phyloP scores from a whole-genome alignment of 257 asterid species.

The Fraxinus cuspidata region DNA sequence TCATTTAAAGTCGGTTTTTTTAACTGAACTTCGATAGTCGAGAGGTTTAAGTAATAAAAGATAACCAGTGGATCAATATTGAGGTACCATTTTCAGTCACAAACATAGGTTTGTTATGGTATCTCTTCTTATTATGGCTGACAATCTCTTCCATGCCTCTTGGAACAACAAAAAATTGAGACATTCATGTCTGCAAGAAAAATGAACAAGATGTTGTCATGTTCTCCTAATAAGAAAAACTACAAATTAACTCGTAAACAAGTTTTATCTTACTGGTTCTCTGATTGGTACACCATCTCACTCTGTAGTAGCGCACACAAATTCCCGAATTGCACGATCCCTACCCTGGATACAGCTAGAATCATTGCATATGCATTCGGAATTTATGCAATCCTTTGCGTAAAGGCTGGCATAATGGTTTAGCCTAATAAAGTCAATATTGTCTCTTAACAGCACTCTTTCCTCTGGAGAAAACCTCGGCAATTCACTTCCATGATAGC shows the following conservation, averaged over 20 bases:
- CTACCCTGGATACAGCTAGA: conserved; percentile 43
- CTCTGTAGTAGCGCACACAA: conserved; percentile 35
- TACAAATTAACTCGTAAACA: neutral
- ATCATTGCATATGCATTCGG: conserved; percentile 47
- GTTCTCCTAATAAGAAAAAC: neutral
- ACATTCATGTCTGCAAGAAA: conserved; percentile 51
- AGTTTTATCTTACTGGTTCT: conserved; percentile 44
- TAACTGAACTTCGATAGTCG: too few species aligned
- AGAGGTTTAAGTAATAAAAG: too few species aligned
- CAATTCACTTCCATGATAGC: conserved; percentile 51
- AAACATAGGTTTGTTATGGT: conserved; percentile 64
- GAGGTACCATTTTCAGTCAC: conserved; percentile 69
- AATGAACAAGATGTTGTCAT: neutral
- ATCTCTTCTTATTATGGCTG: conserved; percentile 53
- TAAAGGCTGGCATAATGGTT: conserved; percentile 72
- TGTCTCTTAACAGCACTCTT: conserved; percentile 33
- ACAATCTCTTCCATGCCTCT: conserved; percentile 63
- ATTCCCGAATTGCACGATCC: conserved; percentile 62
- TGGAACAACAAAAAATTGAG: conserved; percentile 52
- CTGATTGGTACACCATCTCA: conserved; percentile 69
- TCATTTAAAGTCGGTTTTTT: too few species aligned
- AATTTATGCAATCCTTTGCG: conserved; percentile 61
- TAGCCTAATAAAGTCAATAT: conserved; percentile 67
- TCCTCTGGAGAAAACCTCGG: conserved; percentile 67
- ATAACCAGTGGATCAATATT: too few species aligned